Conservation (phyloP, 2,329 filamentous ascomycete genomes). For the Cytospora piceae region DNA sequence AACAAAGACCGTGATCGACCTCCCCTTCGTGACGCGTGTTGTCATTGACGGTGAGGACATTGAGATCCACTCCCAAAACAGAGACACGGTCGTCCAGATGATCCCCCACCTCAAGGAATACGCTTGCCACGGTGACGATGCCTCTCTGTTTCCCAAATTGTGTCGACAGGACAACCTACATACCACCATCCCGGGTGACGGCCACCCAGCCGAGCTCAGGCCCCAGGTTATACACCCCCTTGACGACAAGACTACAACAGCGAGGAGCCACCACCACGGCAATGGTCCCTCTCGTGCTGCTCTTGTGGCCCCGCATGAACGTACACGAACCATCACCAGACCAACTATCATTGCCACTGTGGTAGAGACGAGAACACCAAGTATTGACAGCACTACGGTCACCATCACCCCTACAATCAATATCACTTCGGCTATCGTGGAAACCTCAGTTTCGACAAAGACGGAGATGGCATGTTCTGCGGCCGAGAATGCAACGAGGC, state of each 20-base stretch:
- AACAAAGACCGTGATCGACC: background rate
- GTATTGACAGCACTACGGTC: too few species aligned
- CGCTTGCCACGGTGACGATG: background rate
- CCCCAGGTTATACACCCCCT: background rate
- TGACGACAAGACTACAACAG: background rate
- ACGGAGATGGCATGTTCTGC: too few species aligned
- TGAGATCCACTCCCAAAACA: background rate
- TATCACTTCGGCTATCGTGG: too few species aligned
- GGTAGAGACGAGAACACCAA: too few species aligned
- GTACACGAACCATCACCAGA: too few species aligned
- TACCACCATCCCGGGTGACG: background rate
- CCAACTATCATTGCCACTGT: too few species aligned
- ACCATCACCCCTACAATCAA: too few species aligned
- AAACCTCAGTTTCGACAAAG: too few species aligned
- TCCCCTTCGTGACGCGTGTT: background rate
- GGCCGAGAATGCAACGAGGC: too few species aligned
- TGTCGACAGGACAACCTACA: background rate
- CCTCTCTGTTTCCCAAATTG: background rate
- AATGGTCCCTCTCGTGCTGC: too few species aligned
- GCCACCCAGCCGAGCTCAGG: background rate
- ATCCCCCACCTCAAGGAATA: conserved; percentile 1
- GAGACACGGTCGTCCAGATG: background rate
- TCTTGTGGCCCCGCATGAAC: too few species aligned
- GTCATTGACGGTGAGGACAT: conserved; percentile 10
- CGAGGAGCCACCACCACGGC: background rate